phyloP scores from a whole-genome alignment of 2,329 filamentous ascomycete species.

The Stylonectria norvegica region DNA sequence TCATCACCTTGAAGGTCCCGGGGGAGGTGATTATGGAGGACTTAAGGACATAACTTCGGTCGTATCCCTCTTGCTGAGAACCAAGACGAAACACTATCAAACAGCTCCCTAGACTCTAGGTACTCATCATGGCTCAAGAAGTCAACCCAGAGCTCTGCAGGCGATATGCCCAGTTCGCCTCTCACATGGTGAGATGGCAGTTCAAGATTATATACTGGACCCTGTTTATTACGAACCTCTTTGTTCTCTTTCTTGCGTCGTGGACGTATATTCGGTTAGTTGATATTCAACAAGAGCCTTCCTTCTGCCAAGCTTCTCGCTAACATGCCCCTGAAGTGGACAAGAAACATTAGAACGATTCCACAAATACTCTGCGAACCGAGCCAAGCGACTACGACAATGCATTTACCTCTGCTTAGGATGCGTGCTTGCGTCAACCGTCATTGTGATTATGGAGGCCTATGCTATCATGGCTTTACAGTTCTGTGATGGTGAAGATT shows the following conservation, averaged over 20 bases:
- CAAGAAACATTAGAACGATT: slow-evolving; percentile 38
- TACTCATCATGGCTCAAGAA: slow-evolving; percentile 15
- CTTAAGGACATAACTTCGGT: too few relatives aligned
- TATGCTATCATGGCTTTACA: slow-evolving; percentile 52
- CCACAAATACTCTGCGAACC: slow-evolving; percentile 29
- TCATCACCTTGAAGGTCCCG: slow-evolving; percentile 5
- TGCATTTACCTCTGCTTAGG: slow-evolving; percentile 43
- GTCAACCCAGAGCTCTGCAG: slow-evolving; percentile 30
- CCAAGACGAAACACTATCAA: slow-evolving; percentile 6
- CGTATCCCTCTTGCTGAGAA: slow-evolving; percentile 1
- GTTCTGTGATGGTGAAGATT: slow-evolving; percentile 58
- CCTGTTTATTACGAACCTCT: slow-evolving; percentile 42
- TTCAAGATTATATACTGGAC: slow-evolving; percentile 47
- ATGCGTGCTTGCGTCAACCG: slow-evolving; percentile 44
- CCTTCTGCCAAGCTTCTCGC: slow-evolving; percentile 1
- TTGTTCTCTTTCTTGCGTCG: slow-evolving; percentile 44
- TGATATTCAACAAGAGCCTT: slow-evolving; percentile 23
- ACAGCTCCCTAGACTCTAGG: slow-evolving; percentile 1
- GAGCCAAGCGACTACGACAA: slow-evolving; percentile 36
- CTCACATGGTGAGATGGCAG: slow-evolving; percentile 38
- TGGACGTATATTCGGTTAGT: slow-evolving; percentile 40
- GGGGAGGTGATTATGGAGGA: too few relatives aligned
- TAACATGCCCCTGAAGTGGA: slow-evolving; percentile 22
- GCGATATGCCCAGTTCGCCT: slow-evolving; percentile 44
- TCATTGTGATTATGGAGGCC: slow-evolving; percentile 51